Evolutionary conservation across 306 rosid species (phyloP), one percentile per base, ranked within the genome.

Genomic region (Vigna hirtella): DNA sequence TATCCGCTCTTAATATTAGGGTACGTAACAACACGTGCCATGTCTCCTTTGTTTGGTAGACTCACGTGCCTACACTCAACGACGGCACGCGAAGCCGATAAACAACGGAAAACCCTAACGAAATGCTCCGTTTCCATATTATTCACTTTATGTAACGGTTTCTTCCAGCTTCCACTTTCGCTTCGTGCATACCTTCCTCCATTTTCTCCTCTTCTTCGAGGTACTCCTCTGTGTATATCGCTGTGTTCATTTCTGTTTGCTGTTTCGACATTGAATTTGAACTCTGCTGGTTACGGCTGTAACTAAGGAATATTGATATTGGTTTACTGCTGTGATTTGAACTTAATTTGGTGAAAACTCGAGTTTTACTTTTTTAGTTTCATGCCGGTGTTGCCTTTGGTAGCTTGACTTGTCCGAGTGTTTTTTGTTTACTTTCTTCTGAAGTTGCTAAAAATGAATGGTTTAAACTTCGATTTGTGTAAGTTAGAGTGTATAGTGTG

Each of bases 1-100:
- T 32, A 32, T 61, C 67, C 22, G 7, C 5, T 13, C 1, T 14
- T 4, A 10, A 4, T 3, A 55, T 55, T 11, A 10, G 15, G 7
- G 8, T 5, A 57, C 0, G 5, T 61, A 62, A 3, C 24, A 45
- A 34, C 90, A 86, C 92, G 87, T 88, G 92, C 72, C 62, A 61
- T n/a, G 48, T 69, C 62, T 17, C 70, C 69, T 38, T 73, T 16
- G 80, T 58, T 70, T 56, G 82, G 83, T 73, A 71, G 73, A 80
- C 79, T 88, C 92, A 86, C 90, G 88, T 88, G 92, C 81, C 87
- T 47, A 30, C n/a, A 59, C 32, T 30, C 32, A 78, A 49, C 78
- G 24, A 79, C 79, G 72, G 82, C 83, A 76, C 85, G n/a, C 75
- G 45, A 73, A 45, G 51, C 75, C 36, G 64, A 62, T 32, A 12